Evolutionary conservation across 257 asterid genomes (phyloP), one percentile per base, ranked within the genome.

Genomic region (Gentiana straminea): DNA sequence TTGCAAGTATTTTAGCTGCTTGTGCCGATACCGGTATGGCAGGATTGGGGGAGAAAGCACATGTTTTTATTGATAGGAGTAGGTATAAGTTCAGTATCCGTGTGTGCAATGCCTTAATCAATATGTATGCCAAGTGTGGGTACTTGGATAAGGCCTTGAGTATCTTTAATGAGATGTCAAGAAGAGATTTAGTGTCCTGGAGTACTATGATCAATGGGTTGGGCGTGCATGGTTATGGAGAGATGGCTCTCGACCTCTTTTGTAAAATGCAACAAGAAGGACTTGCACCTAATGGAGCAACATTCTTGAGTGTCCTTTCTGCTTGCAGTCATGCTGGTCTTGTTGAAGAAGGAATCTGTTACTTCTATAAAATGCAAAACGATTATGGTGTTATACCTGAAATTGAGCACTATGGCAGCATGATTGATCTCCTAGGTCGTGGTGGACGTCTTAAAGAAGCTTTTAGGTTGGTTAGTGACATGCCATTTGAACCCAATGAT

Each of bases 41-140:
- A 36, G 66, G 79, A 33, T 72, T 89, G 71, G 97, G 97, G 61
- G 70, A 77, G 72, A 80, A 71, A 66, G 92, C 86, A 51, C 94
- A 86, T 41, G 71, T 33, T 13, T 70, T 85, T 1, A 67, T 81
- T 1, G 59, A 33, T 54, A 63, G 52, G 64, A 70, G 62, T 51
- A 58, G 57, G 59, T 71, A 57, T 34, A 69, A 48, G 57, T 68
- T 75, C 61, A 59, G 81, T 64, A 54, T 57, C 13, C 51, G 70
- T 48, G 83, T 83, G 24, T 73, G 62, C 58, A 89, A 89, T 61
- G 90, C 95, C 2, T 62, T 89, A 65, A 69, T 89, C 33, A 89
- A 82, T 73, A 82, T 90, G 96, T 90, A 86, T 68, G 83, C 90
- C 57, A 89, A 89, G 72, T 89, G 91, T 51, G 97, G 94, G 65